A percentile compares a stretch with the other conserved stretches of the same genome.
Conservation (phyloP, 2,329 filamentous ascomycete species). For the Epichloe typhina region DNA sequence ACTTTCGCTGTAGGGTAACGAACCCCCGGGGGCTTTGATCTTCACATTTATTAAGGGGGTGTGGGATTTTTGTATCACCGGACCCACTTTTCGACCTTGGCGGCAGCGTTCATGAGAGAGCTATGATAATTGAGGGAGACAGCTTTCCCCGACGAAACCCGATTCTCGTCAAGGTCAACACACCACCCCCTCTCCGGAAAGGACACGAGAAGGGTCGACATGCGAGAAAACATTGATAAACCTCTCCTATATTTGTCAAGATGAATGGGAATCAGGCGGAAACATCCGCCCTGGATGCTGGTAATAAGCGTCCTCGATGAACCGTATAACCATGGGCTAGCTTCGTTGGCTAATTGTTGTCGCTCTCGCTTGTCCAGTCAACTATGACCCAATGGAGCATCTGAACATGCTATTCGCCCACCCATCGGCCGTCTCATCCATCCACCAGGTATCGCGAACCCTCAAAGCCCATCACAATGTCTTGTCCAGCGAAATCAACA, state of each 20-base stretch:
- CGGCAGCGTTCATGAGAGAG: too few relatives aligned
- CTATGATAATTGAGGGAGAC: not conserved
- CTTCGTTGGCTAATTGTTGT: not conserved
- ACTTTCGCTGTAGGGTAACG: too few relatives aligned
- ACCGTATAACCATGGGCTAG: not conserved
- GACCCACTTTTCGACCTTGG: not conserved
- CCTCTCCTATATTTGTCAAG: conserved; percentile 1
- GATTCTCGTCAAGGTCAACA: too few relatives aligned
- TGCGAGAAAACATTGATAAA: not conserved
- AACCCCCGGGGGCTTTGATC: too few relatives aligned
- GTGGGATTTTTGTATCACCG: too few relatives aligned
- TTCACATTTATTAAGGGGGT: too few relatives aligned
- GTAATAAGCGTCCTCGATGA: conserved; percentile 22
- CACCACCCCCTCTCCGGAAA: too few relatives aligned
- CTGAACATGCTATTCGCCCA: conserved; percentile 90
- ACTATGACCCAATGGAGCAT: conserved; percentile 89
- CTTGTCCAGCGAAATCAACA: conserved; percentile 63
- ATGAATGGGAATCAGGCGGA: conserved; percentile 29
- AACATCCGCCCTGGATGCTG: conserved; percentile 29
- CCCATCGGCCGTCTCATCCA: conserved; percentile 68
- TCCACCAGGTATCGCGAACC: conserved; percentile 58
- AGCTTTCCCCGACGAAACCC: not conserved
- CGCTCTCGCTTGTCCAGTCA: conserved; percentile 26
- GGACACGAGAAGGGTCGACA: not conserved
- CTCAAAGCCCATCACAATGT: conserved; percentile 69